Evolutionary conservation across 2,329 filamentous ascomycete genomes (phyloP), one percentile per base, ranked within the genome.

Genomic region (Diaporthe humulicola): DNA sequence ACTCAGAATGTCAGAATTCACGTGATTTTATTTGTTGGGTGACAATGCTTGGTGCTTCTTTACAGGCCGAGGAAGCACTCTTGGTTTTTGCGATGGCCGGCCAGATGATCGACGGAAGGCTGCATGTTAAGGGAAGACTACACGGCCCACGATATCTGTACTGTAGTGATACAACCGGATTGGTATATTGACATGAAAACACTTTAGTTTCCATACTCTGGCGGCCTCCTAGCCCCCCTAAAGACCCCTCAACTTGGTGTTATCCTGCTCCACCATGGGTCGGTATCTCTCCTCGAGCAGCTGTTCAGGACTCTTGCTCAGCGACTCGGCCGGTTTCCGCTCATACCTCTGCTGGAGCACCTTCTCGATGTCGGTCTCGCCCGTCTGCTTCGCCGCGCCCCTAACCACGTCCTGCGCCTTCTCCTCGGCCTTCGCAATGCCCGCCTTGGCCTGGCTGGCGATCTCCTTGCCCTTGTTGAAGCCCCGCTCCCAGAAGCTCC

Each of bases 201-300:
- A 19, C 25, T 3, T n/a, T 9, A 5, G 30, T 15, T 36, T 28
- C 45, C 17, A 25, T 28, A 28, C 15, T 67, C 6, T 14, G 10
- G 22, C 33, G 25, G 12, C 25, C 14, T 25, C 33, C 57, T n/a
- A 61, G n/a, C 56, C 48, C n/a, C 28, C 60, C 69, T 76, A 80
- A 73, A 79, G 22, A 22, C 86, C 85, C 78, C 87, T 81, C 75
- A 88, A 80, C 73, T 84, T 81, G 38, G 85, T 84, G 74, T 86
- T 85, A 76, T 88, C 85, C 78, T 85, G 83, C 80, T 86, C 78
- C 56, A 86, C 85, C 75, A 89, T 81, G 0, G 86, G 87, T 77
- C 81, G 85, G 79, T 92, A 92, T 78, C 90, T 84, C 80, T 91
- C 88, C 66, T 84, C 85, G 70, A 92, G 81, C 56, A 86, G 84